Conservation (phyloP, 805 yeast genomes). For the Kluyveromyces wickerhamii region DNA sequence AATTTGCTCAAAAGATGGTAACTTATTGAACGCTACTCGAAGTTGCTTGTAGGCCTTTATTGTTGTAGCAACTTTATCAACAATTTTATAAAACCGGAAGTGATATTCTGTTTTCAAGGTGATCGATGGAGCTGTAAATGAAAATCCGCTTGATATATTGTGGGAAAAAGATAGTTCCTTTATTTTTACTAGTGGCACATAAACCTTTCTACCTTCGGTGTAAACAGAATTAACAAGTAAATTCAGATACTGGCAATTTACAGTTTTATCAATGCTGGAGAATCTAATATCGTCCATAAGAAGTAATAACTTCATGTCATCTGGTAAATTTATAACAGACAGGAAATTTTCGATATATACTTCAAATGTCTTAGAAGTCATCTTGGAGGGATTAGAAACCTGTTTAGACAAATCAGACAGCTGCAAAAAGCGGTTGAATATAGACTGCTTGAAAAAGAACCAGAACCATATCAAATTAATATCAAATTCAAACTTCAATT, state of each 20-base stretch:
- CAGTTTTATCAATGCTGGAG: not conserved
- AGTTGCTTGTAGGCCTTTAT: conserved; percentile 42
- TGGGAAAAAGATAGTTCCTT: not conserved
- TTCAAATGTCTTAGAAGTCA: not conserved
- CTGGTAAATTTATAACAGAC: not conserved
- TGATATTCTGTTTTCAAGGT: conserved; percentile 29
- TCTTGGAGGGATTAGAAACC: not conserved
- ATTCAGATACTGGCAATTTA: not conserved
- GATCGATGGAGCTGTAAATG: conserved; percentile 14
- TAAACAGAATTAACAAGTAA: conserved; percentile 3
- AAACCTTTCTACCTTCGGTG: not conserved
- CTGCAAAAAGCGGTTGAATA: not conserved
- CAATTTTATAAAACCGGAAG: conserved; percentile 38
- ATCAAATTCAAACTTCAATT: conserved; percentile 21
- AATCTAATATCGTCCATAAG: not conserved
- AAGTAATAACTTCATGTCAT: not conserved
- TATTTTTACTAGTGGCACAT: not conserved
- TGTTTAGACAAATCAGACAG: no score
- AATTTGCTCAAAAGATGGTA: conserved; percentile 18
- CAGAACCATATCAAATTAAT: conserved; percentile 23
- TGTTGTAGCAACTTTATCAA: conserved; percentile 42
- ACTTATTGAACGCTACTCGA: conserved; percentile 34
- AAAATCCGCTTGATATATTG: conserved; percentile 1
- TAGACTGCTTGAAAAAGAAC: conserved; percentile 2
- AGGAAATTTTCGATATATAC: not conserved